Evolutionary conservation across 306 rosid species (phyloP), one percentile per base, ranked within the genome.

Genomic region (Spatholobus suberectus): DNA sequence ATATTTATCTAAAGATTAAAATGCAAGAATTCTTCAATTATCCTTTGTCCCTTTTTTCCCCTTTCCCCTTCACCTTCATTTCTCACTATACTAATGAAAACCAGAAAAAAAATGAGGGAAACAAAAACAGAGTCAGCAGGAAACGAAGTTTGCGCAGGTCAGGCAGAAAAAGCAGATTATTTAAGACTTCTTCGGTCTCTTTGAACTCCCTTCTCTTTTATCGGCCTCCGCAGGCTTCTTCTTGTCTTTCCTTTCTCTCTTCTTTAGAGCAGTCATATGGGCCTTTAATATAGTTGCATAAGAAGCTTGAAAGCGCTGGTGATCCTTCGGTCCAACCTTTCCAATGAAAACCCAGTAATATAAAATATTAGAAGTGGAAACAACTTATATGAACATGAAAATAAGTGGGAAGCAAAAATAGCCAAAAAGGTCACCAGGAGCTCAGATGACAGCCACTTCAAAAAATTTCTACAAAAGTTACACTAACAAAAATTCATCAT

Each of bases 181-280:
- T 84, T 24, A 84, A 54, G 73, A 52, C 75, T 88, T 87, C 81
- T 85, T 88, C 23, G 83, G 66, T 87, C 92, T 92, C 75, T 85
- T 88, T 26, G 80, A 71, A 84, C 44, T 82, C 51, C 84, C 91
- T 70, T 84, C 86, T 81, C 85, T 93, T 86, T 91, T 90, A 63
- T 87, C 89, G 12, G 89, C 79, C 84, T 91, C 97, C 18, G 91
- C 88, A 69, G 90, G 85, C 76, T 94, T 94, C 82, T 96, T 96
- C 93, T 88, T 96, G 78, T 96, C 97, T 87, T 96, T 96, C 84
- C 99, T 92, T 84, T 96, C 98, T 80, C 98, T 93, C 90, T 92
- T 96, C 88, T 96, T 96, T 41, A 96, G 83, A 78, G 98, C 90
- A 63, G 99, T 96, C 99, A 96, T 96, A 86, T 89, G 99, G 52